These are phyloP conservation scores for Quercus dentata DNA, from an alignment of 306 rosid species.

Conservation along the genomic window DNA sequence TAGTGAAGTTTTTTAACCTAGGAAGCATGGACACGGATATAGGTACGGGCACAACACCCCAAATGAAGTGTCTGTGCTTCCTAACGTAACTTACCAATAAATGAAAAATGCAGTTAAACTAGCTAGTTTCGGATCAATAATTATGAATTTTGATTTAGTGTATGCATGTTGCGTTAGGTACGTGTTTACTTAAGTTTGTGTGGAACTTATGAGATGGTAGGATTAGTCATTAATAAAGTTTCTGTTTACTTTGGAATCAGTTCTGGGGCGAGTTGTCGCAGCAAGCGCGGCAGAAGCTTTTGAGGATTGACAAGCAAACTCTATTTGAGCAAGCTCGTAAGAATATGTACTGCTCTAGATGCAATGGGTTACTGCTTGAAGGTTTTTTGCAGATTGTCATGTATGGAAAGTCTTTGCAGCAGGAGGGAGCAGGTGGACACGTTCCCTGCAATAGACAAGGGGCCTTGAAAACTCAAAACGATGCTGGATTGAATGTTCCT, in stretches of 20 bases:
- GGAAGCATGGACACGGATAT: no score
- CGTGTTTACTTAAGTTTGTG: neutral
- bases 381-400: constrained; percentile 94
- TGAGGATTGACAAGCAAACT: constrained; percentile 94
- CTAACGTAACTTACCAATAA: no score
- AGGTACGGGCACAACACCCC: no score
- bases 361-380: constrained; percentile 96
- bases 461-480: constrained; percentile 49
- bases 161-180: neutral
- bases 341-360: constrained; percentile 98
- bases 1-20: no score
- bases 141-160: neutral
- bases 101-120: no score
- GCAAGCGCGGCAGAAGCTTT: constrained; percentile 74
- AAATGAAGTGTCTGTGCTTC: no score
- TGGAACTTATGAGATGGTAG: neutral
- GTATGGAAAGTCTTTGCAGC: constrained; percentile 92
- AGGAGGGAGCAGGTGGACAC: constrained; percentile 51
- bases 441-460: constrained; percentile 45
- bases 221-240: constrained; percentile 16
- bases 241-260: constrained; percentile 44
- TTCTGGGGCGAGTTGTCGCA: constrained; percentile 82
- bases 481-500: constrained; percentile 40
- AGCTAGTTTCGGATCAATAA: neutral
- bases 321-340: constrained; percentile 98